phyloP scores from a whole-genome alignment of 2,329 filamentous ascomycete species.

The Diaporthe sp. region DNA sequence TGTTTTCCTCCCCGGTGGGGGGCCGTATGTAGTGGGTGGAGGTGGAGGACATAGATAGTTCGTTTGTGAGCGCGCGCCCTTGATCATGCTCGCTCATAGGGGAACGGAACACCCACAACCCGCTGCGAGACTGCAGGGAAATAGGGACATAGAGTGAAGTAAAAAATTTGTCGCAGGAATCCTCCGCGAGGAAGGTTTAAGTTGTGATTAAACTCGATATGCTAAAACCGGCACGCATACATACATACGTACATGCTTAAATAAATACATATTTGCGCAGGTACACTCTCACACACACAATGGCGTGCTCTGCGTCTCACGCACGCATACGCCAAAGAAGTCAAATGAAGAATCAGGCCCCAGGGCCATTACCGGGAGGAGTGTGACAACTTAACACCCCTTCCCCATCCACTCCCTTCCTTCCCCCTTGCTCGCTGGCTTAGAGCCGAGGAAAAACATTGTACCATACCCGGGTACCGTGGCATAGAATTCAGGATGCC shows the following conservation, averaged over 20 bases:
- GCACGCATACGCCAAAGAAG: conserved; percentile 4
- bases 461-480: background rate
- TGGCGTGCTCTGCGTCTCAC: no score
- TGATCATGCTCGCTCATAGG: no score
- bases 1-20: background rate
- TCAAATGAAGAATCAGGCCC: conserved; percentile 1
- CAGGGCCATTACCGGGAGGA: background rate
- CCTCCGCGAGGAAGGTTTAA: conserved; percentile 3
- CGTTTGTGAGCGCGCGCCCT: background rate
- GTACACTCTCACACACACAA: no score
- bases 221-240: conserved; percentile 7
- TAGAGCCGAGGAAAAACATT: background rate
- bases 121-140: background rate
- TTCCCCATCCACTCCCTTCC: no score
- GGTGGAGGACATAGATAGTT: background rate
- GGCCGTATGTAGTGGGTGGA: no score
- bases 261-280: background rate
- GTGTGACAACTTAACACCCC: background rate
- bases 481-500: background rate
- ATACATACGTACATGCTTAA: background rate
- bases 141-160: background rate
- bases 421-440: background rate
- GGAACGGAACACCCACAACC: background rate
- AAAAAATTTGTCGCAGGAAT: background rate
- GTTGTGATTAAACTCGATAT: conserved; percentile 22